Percentiles rank a stretch among this genome's conserved stretches.
These are phyloP conservation scores for Aphanomyces astaci DNA, from an alignment of 352 stramenopile genomes.

Conservation along the genomic window DNA sequence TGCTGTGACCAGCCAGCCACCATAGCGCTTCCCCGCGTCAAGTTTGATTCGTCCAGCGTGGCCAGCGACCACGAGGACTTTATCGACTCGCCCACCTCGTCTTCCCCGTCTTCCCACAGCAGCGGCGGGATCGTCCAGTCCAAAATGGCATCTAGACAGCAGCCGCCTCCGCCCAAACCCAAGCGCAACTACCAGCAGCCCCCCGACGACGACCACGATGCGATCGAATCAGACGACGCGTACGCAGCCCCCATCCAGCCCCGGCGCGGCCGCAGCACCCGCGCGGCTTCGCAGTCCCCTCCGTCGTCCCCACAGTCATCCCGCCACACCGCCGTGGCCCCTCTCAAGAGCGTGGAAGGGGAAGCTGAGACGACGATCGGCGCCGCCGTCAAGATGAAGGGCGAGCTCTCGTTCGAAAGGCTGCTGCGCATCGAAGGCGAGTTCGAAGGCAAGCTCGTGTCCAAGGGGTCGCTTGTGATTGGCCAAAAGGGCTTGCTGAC, in stretches of 20 bases:
- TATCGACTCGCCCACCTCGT: background rate
- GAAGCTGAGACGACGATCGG: slow-evolving; percentile 79
- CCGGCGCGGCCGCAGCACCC: slow-evolving; percentile 49
- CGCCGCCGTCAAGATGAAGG: slow-evolving; percentile 80
- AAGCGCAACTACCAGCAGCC: slow-evolving; percentile 49
- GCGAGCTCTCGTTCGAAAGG: slow-evolving; percentile 83
- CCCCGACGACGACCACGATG: slow-evolving; percentile 44
- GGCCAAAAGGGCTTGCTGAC: slow-evolving; percentile 70
- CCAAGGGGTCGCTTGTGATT: slow-evolving; percentile 82
- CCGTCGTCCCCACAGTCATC: slow-evolving; percentile 36
- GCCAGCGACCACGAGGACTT: background rate
- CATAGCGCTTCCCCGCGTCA: slow-evolving; percentile 24
- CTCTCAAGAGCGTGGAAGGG: slow-evolving; percentile 50
- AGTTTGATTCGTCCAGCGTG: slow-evolving; percentile 19
- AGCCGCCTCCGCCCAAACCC: slow-evolving; percentile 48
- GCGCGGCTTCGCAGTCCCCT: slow-evolving; percentile 48
- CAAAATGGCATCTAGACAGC: slow-evolving; percentile 31
- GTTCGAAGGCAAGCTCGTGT: slow-evolving; percentile 84
- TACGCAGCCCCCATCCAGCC: slow-evolving; percentile 33
- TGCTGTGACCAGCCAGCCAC: background rate
- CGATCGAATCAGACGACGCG: slow-evolving; percentile 28
- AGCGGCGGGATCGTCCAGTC: background rate
- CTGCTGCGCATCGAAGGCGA: slow-evolving; percentile 84
- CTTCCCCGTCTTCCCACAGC: background rate
- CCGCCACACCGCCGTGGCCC: slow-evolving; percentile 38